phyloP scores from a whole-genome alignment of 2,329 filamentous ascomycete species.

The Pezicula rhizophila region DNA sequence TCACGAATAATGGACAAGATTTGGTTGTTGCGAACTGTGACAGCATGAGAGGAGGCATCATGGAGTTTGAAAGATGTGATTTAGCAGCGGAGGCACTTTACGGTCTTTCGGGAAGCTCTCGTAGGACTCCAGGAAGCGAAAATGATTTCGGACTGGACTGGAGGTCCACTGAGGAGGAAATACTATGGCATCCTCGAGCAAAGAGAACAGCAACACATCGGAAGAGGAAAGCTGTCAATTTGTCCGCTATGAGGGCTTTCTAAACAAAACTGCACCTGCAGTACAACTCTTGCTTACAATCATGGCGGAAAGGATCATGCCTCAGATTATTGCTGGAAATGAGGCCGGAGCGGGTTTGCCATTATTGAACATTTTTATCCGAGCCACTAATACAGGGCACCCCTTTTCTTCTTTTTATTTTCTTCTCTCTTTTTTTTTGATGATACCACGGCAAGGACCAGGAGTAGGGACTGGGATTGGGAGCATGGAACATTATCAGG shows the following conservation, averaged over 20 bases:
- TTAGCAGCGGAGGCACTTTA: slow-evolving; percentile 18
- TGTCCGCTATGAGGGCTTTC: slow-evolving; percentile 13
- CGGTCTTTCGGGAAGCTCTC: slow-evolving; percentile 8
- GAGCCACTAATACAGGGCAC: slow-evolving; percentile 36
- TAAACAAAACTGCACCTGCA: slow-evolving; percentile 1
- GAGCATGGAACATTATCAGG: background rate
- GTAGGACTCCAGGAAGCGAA: background rate
- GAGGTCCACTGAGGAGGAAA: slow-evolving; percentile 9
- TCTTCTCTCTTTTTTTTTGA: slow-evolving; percentile 24
- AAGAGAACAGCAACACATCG: slow-evolving; percentile 11
- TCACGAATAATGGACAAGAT: slow-evolving; percentile 61
- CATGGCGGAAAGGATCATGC: slow-evolving; percentile 7
- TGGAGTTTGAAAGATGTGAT: slow-evolving; percentile 28
- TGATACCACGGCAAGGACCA: slow-evolving; percentile 11
- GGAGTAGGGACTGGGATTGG: too few species aligned
- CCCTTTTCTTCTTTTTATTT: slow-evolving; percentile 25
- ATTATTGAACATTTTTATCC: background rate
- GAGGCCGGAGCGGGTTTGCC: too few species aligned
- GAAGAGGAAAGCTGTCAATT: slow-evolving; percentile 10
- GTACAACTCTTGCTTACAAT: too few species aligned
- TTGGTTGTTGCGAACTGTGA: slow-evolving; percentile 67
- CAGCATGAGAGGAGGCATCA: slow-evolving; percentile 52
- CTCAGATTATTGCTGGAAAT: too few species aligned
- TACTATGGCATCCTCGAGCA: slow-evolving; percentile 9
- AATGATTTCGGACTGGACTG: background rate